Evolutionary conservation across 352 stramenopile genomes (phyloP).

Genomic region (Phytophthora macrochlamydospora): DNA sequence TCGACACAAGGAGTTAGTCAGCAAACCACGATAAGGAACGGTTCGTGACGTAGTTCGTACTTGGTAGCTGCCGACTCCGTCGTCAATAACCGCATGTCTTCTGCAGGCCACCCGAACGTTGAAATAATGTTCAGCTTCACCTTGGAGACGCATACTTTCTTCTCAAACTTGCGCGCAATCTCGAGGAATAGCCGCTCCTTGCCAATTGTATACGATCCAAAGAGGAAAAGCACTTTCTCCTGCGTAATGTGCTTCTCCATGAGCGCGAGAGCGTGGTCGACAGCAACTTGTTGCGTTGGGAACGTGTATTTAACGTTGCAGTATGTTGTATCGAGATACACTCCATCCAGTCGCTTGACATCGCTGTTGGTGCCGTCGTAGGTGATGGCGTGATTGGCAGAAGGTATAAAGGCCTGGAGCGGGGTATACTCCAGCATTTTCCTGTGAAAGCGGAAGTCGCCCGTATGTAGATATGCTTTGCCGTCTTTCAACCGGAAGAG

Average conservation of each 20-base stretch:
- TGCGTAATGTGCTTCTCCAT: slow-evolving; percentile 53
- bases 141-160: slow-evolving; percentile 83
- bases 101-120: slow-evolving; percentile 83
- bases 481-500: slow-evolving; percentile 90
- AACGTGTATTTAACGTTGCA: slow-evolving; percentile 95
- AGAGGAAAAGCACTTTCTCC: slow-evolving; percentile 91
- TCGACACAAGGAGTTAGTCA: slow-evolving; percentile 7
- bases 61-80: slow-evolving; percentile 74
- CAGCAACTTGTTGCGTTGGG: slow-evolving; percentile 84
- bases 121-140: slow-evolving; percentile 87
- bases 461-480: slow-evolving; percentile 92
- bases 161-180: slow-evolving; percentile 77
- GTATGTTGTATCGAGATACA: slow-evolving; percentile 98
- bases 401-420: slow-evolving; percentile 52
- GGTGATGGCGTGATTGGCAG: slow-evolving; percentile 29
- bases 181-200: slow-evolving; percentile 98
- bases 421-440: slow-evolving; percentile 72
- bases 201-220: slow-evolving; percentile 97
- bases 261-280: slow-evolving; percentile 66
- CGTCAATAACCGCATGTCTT: slow-evolving; percentile 89
- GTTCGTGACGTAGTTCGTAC: slow-evolving; percentile 36
- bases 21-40: not conserved
- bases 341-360: slow-evolving; percentile 56
- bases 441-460: slow-evolving; percentile 82
- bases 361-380: slow-evolving; percentile 31